These are phyloP conservation scores for Sporothrix pseudoabietina DNA, from an alignment of 2,329 filamentous ascomycete species.

Conservation along the genomic window DNA sequence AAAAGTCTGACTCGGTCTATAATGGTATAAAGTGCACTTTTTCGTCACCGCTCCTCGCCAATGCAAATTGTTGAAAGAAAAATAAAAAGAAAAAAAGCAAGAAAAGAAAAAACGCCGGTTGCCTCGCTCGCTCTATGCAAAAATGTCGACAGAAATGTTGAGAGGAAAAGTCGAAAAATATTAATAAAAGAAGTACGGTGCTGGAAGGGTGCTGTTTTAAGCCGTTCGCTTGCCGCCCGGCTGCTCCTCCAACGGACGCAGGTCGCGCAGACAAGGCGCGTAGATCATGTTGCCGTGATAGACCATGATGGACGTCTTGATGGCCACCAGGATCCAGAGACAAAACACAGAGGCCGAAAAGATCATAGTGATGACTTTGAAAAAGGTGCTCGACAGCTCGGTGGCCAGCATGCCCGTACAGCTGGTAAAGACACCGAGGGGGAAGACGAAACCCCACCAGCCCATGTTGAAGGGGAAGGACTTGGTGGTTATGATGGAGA, in stretches of 20 bases:
- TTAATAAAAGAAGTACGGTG: background rate
- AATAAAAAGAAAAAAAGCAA: background rate
- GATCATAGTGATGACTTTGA: constrained; percentile 45
- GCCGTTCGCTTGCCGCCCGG: constrained; percentile 30
- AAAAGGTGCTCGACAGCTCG: constrained; percentile 49
- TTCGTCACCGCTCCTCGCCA: background rate
- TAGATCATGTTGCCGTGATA: constrained; percentile 49
- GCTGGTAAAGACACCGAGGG: constrained; percentile 45
- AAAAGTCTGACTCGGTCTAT: constrained; percentile 6
- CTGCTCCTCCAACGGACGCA: constrained; percentile 32
- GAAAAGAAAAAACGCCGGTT: background rate
- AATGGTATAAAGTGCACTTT: constrained; percentile 18
- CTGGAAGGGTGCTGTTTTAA: background rate
- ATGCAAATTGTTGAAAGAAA: constrained; percentile 10
- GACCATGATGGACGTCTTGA: constrained; percentile 45
- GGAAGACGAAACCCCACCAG: constrained; percentile 48
- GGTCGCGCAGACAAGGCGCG: constrained; percentile 47
- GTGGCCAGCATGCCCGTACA: constrained; percentile 46
- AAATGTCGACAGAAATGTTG: background rate
- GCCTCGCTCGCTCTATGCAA: background rate
- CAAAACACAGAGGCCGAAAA: constrained; percentile 47
- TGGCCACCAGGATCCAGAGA: constrained; percentile 49
- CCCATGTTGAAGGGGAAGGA: constrained; percentile 45
- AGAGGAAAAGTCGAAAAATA: background rate
- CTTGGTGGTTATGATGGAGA: constrained; percentile 41